Evolutionary conservation across 768 basidiomycete genomes (phyloP).

Genomic region (Leucosporidium scottii): DNA sequence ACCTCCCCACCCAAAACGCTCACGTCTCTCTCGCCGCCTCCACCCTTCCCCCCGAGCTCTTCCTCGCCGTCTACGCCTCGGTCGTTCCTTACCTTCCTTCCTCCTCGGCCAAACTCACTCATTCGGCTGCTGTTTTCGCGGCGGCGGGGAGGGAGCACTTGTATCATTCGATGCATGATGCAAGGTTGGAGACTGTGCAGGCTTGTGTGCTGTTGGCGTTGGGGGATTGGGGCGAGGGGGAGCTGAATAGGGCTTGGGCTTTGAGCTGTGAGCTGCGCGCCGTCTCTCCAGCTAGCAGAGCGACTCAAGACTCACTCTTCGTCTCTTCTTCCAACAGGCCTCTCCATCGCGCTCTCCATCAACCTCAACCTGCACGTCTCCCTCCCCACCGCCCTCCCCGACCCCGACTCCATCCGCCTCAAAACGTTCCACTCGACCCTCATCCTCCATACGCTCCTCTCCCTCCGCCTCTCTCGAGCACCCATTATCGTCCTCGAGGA

Average conservation of each 20-base stretch:
- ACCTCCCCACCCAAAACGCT: conserved; percentile 14
- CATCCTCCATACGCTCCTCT: conserved; percentile 24
- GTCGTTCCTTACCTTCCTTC: conserved; percentile 16
- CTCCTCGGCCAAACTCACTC: not conserved
- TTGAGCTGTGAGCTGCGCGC: conserved; percentile 22
- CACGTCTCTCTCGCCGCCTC: not conserved
- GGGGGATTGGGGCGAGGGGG: conserved; percentile 20
- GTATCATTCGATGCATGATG: not conserved
- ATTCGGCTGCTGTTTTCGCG: conserved; percentile 4
- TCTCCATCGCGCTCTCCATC: conserved; percentile 13
- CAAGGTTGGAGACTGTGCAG: conserved; percentile 16
- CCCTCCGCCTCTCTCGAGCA: conserved; percentile 14
- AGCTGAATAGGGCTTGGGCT: conserved; percentile 17
- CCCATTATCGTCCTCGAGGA: conserved; percentile 23
- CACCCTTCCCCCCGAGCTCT: conserved; percentile 14
- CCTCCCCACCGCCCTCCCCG: not conserved
- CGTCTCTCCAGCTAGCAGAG: no score
- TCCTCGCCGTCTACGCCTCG: conserved; percentile 27
- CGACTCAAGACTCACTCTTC: not conserved
- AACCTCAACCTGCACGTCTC: conserved; percentile 8
- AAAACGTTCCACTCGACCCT: conserved; percentile 25
- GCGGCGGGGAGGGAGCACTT: conserved; percentile 16
- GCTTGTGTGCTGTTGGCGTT: conserved; percentile 2
- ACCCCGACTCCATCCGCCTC: conserved; percentile 10
- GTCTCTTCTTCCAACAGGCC: conserved; percentile 2